phyloP scores from a whole-genome alignment of 2,329 filamentous ascomycete genomes.

The Fusarium oligoseptatum region DNA sequence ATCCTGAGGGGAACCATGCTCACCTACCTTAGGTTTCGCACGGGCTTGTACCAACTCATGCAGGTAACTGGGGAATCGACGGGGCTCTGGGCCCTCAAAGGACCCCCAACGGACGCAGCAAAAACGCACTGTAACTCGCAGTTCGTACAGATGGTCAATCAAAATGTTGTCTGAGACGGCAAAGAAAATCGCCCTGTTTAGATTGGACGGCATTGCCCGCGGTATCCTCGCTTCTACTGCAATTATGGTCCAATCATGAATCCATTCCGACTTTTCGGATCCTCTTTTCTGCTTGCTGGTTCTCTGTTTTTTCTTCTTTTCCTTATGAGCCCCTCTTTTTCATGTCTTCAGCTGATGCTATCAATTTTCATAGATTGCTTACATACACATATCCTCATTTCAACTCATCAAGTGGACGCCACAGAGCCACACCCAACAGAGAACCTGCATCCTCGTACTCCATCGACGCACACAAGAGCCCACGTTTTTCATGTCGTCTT shows the following conservation, averaged over 20 bases:
- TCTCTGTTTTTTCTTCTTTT: constrained; percentile 16
- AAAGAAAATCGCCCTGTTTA: neutral
- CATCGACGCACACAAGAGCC: neutral
- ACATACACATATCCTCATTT: constrained; percentile 12
- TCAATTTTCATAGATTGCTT: constrained; percentile 20
- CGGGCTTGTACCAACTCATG: constrained; percentile 29
- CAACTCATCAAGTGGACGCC: constrained; percentile 11
- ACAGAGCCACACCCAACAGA: constrained; percentile 24
- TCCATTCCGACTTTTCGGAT: constrained; percentile 8
- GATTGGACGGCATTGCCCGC: constrained; percentile 1
- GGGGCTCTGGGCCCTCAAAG: constrained; percentile 20
- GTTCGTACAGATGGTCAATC: neutral
- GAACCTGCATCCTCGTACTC: neutral
- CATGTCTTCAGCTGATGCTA: constrained; percentile 15
- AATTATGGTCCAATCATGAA: constrained; percentile 31
- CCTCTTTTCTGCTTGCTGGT: constrained; percentile 39
- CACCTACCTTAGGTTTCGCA: constrained; percentile 17
- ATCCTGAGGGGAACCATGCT: constrained; percentile 12
- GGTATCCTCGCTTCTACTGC: constrained; percentile 27
- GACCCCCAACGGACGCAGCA: constrained; percentile 24
- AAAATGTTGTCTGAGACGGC: constrained; percentile 6
- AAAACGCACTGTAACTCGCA: constrained; percentile 14
- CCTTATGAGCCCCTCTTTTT: constrained; percentile 20
- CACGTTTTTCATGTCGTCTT: neutral
- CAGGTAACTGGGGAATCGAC: constrained; percentile 33